Evolutionary conservation across 129 eudicot genomes (phyloP), one percentile per base, ranked within the genome.

Genomic region (Smallanthus sonchifolius): DNA sequence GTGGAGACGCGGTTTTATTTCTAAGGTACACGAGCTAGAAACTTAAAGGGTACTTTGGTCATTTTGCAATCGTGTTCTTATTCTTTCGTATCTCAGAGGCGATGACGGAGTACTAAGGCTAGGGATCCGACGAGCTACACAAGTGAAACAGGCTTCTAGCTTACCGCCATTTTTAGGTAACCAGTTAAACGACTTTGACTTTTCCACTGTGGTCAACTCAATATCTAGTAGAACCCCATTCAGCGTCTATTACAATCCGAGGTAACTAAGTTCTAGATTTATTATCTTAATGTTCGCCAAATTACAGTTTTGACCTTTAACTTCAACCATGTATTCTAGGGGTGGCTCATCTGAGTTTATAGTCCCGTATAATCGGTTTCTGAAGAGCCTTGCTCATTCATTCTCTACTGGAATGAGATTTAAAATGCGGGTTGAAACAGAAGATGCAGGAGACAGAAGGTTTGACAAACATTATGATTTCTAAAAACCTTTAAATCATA

Each of bases 1-100:
- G 90, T 39, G 99, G 99, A 78, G 99, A 95, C 67, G 99, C 99
- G 4, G 99, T 95, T 70, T 93, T 95, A 40, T 95, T 95, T 64
- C 91, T 93, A 39, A 89, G 96, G 98, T 89, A 43, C 62, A 17
- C 39, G 20, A 14, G 39, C 34, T 45, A 7, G n/a, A n/a, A 61
- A 74, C 48, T 28, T 28, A 14, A 52, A 30, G 69, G 62, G 51
- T 15, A 16, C 11, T 44, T 73, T 66, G 7, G 44, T 70, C 69
- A 57, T 34, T 77, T 66, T 15, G 13, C 59, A 14, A 63, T 19
- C 24, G 24, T 28, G n/a, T 30, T 54, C 39, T 37, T 30, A 76
- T 7, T 37, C 34, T 56, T 56, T 67, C 1, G 0, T 67, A 17
- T 64, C 24, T 68, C 75, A 91, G 99, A 82, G 96, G 90, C 30